A percentile compares a stretch with the other conserved stretches of the same genome.
Conservation (phyloP, 305 asterid species). For the Rubia tinctorum region DNA sequence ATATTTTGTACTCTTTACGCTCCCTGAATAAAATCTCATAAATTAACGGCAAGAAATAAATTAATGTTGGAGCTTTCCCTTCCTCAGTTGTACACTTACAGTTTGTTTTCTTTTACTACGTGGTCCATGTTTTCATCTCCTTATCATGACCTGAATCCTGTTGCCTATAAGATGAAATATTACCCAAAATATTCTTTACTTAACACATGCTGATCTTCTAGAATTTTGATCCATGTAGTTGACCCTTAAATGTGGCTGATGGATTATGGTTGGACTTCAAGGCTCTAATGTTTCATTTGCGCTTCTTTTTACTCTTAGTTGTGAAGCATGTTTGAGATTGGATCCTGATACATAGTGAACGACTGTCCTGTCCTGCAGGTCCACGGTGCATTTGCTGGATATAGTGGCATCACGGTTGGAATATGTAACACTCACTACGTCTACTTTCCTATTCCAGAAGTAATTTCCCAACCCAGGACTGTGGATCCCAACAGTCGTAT, state of each 20-base stretch:
- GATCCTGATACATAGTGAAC: neutral
- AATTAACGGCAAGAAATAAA: neutral
- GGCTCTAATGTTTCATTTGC: neutral
- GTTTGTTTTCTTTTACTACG: neutral
- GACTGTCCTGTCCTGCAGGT: slow-evolving; percentile 50
- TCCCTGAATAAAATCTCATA: neutral
- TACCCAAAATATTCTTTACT: neutral
- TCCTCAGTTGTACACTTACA: neutral
- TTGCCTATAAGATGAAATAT: neutral
- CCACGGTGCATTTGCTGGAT: slow-evolving; percentile 99
- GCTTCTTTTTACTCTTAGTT: neutral
- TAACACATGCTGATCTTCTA: neutral
- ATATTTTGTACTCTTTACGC: neutral
- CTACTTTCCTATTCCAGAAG: slow-evolving; percentile 92
- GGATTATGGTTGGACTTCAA: neutral
- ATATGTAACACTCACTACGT: slow-evolving; percentile 94
- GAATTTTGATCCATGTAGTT: neutral
- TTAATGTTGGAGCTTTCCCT: neutral
- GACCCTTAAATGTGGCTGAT: neutral
- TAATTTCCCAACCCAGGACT: slow-evolving; percentile 61
- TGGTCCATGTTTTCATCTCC: neutral
- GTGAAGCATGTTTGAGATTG: neutral
- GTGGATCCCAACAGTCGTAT: slow-evolving; percentile 91
- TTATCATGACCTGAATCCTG: neutral
- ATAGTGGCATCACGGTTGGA: slow-evolving; percentile 94